Evolutionary conservation across 2,329 filamentous ascomycete species (phyloP), one percentile per base, ranked within the genome.

Genomic region (Alternaria atra): DNA sequence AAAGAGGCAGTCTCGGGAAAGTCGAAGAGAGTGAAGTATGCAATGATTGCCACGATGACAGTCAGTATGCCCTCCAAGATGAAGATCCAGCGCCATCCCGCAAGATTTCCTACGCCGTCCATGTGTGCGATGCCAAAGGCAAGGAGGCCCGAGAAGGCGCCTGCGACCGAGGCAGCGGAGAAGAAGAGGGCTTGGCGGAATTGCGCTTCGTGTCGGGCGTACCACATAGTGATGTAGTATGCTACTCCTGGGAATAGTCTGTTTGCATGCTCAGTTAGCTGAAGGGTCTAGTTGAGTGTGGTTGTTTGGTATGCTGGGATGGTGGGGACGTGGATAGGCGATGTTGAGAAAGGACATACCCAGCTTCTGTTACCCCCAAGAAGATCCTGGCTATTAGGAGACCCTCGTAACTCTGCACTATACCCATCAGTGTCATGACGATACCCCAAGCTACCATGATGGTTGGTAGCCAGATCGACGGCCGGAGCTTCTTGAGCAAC

Each of bases 191-290:
- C 84, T 58, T 88, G 83, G 6, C 86, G 79, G 34, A 84, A 86
- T 46, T 87, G 85, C 54, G 84, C 80, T 68, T 89, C 86, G 42
- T 87, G 83, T n/a, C 84, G 80, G 55, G 84, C 85, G 64, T 89
- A 89, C 85, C 87, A 89, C 80, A 87, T 87, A 1, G 86, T 87
- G 13, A 89, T 82, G 60, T 87, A 85, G 69, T 85, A 87, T 15
- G 85, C 69, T 6, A 75, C 72, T 15, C 75, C 73, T 12, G 76
- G 76, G 25, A 78, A 78, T 1, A 79, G 48, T 2, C 71, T 71
- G 4, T 40, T 48, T 2, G 13, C 20, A 34, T 10, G 1, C 0
- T 2, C 2, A 23, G 43, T 44, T 29, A 55, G 64, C 27, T 53
- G 3, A 7, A 20, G 20, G 20, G 20, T 20, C 20, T 20, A 20